These are phyloP conservation scores for Backusella australiensis DNA, from an alignment of 192 early-diverging fungal species.

Conservation along the genomic window DNA sequence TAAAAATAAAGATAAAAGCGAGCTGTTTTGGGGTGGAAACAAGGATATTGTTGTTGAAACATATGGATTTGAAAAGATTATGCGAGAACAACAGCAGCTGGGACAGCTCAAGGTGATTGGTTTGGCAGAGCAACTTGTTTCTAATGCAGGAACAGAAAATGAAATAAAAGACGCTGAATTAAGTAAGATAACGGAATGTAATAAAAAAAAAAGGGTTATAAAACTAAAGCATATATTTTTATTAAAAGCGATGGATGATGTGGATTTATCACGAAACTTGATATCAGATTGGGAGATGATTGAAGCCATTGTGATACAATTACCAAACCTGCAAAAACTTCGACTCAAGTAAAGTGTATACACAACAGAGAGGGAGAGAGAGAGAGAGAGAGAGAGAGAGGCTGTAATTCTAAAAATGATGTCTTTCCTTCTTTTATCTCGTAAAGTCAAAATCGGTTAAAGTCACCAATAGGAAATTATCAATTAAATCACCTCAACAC, in stretches of 20 bases:
- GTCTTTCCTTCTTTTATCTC: background rate
- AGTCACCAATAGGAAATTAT: constrained; percentile 6
- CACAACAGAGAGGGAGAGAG: too few relatives aligned
- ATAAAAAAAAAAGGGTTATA: background rate
- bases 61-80: constrained; percentile 52
- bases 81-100: constrained; percentile 34
- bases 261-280: constrained; percentile 56
- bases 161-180: constrained; percentile 38
- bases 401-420: background rate
- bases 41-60: constrained; percentile 49
- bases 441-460: constrained; percentile 29
- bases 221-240: background rate
- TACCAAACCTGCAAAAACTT: constrained; percentile 38
- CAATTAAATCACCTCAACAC: constrained; percentile 30
- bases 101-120: constrained; percentile 24
- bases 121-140: constrained; percentile 13
- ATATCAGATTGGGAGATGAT: constrained; percentile 47
- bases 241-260: constrained; percentile 43
- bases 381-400: too few relatives aligned
- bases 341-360: constrained; percentile 44
- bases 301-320: constrained; percentile 42
- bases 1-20: constrained; percentile 29
- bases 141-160: constrained; percentile 15
- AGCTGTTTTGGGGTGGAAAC: constrained; percentile 42
- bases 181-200: constrained; percentile 25